Base-by-base conservation (phyloP, 768 basidiomycete species). In the Kwoniella dejecticola region DNA sequence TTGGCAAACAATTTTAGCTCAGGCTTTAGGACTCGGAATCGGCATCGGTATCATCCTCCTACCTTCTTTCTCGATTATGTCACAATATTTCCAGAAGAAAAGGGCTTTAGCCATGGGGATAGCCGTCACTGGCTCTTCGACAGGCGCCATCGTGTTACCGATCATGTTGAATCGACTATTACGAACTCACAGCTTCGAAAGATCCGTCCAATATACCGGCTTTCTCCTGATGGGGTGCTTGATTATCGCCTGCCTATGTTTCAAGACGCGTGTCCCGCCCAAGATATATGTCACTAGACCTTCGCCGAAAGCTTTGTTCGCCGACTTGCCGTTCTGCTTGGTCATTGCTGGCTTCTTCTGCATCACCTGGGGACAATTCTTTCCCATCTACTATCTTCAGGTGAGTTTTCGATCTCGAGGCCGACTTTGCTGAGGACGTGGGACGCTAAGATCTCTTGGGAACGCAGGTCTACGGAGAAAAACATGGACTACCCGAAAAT, bases 1-100 rank as follows among this genome's bases (percentile, higher is more conserved):
- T 47, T 70, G 67, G 61, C 61, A 73, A 47, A 59, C 64, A 17
- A 56, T 77, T 21, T 68, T 77, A 23, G 54, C 71, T 21, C 75
- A 77, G 56, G 75, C 56, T 4, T 36, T 75, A 19, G 67, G 69
- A 17, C 29, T 66, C 11, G 75, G 86, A 12, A 79, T 86, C 26
- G 84, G 83, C 2, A 79, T 82, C 38, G 86, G 85, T 3, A 64
- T 83, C 50, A 79, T 82, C 40, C 85, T 83, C 63, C 79, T 84
- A 29, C 87, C 86, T 2, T 75, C 81, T 2, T 66, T 84, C 6
- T 81, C 81, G 3, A 78, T 84, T 26, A 61, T 83, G 15, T 80
- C 82, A 11, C 83, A 83, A 45, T 82, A 84, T 71, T 85, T 84
- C 55, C 55, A 74, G 26, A 74, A 73, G 23, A 73, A 76, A 23